Conservation (phyloP, 768 basidiomycete species). For the Tephrocybe sp. region DNA sequence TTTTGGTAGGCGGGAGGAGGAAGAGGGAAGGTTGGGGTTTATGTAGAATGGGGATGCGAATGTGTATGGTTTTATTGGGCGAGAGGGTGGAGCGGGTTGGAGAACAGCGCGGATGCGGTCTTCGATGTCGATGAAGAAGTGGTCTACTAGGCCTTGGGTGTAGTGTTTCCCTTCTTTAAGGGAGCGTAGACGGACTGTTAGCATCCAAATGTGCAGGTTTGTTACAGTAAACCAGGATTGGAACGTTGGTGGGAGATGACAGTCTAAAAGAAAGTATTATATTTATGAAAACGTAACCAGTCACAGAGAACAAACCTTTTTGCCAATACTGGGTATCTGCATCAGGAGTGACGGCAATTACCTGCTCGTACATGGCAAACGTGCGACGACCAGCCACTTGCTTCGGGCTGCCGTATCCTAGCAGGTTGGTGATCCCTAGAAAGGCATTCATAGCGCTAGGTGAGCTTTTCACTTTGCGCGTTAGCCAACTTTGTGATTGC, state of each 20-base stretch:
- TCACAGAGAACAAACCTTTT: constrained; percentile 45
- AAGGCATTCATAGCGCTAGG: constrained; percentile 47
- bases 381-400: constrained; percentile 64
- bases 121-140: constrained; percentile 94
- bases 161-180: constrained; percentile 73
- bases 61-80: constrained; percentile 44
- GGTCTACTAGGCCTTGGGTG: constrained; percentile 84
- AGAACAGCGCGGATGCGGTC: constrained; percentile 83
- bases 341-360: constrained; percentile 59
- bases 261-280: constrained; percentile 63
- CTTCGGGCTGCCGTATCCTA: constrained; percentile 63
- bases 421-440: constrained; percentile 42
- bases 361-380: constrained; percentile 53
- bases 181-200: constrained; percentile 84
- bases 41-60: constrained; percentile 43
- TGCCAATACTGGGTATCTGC: constrained; percentile 65
- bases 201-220: constrained; percentile 90
- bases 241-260: constrained; percentile 86
- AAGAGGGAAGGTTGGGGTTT: constrained; percentile 40
- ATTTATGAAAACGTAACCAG: constrained; percentile 4
- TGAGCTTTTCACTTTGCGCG: constrained; percentile 49
- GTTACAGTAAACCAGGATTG: constrained; percentile 97
- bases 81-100: constrained; percentile 53
- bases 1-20: constrained; percentile 20
- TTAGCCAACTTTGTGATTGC: constrained; percentile 49